Evolutionary conservation across 345 rosid species (phyloP).

Genomic region (Microthlaspi erraticum): DNA sequence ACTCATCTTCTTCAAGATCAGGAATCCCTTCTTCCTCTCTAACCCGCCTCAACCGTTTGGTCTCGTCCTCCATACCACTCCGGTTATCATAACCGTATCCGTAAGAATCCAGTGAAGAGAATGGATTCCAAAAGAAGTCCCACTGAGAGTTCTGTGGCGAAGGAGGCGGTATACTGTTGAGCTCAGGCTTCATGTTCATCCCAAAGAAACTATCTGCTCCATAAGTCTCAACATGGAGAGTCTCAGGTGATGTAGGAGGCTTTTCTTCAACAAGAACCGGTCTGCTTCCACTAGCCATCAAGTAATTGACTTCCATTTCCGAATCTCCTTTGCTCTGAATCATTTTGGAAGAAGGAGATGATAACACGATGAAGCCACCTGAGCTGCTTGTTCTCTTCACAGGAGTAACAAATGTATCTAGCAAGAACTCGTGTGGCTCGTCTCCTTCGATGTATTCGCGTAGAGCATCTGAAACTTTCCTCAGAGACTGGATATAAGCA

Average conservation of each 20-base stretch:
- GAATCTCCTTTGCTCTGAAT: conserved; percentile 48
- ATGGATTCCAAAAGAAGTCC: conserved; percentile 98
- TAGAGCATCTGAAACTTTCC: conserved; percentile 77
- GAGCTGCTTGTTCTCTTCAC: conserved; percentile 51
- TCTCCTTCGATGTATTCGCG: conserved; percentile 75
- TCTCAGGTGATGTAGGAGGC: conserved; percentile 82
- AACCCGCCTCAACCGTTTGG: conserved; percentile 67
- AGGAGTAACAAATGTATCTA: conserved; percentile 66
- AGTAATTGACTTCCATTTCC: conserved; percentile 56
- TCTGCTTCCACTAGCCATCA: conserved; percentile 69
- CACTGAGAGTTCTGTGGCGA: conserved; percentile 86
- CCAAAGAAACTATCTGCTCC: conserved; percentile 59
- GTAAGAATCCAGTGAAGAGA: conserved; percentile 77
- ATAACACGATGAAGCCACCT: conserved; percentile 58
- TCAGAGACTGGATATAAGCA: conserved; percentile 78
- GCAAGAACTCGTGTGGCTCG: conserved; percentile 45
- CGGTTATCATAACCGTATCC: conserved; percentile 55
- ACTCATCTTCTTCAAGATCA: conserved; percentile 73
- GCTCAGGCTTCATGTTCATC: conserved; percentile 42
- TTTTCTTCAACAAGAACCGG: conserved; percentile 76
- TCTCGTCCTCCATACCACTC: conserved; percentile 68
- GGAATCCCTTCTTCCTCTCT: conserved; percentile 96
- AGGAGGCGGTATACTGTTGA: conserved; percentile 58
- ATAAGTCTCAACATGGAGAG: conserved; percentile 58
- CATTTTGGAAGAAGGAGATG: conserved; percentile 54